Percentiles rank a stretch among this genome's conserved stretches.
phyloP scores from a whole-genome alignment of 768 basidiomycete species.

The Termitomyces sp. region DNA sequence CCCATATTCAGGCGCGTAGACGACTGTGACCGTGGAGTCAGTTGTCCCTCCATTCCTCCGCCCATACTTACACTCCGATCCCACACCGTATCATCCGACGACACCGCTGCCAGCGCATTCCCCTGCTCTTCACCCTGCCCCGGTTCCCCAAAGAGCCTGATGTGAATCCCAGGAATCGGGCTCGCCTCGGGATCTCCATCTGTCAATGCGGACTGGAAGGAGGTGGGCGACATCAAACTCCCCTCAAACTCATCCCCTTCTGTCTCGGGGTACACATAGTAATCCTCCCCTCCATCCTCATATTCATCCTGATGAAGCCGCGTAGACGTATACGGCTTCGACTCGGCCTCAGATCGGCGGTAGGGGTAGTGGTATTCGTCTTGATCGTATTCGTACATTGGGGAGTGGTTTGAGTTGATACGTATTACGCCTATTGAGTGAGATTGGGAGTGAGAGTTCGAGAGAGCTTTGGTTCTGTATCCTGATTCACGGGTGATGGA shows the following conservation, averaged over 20 bases:
- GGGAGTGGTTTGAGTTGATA: neutral
- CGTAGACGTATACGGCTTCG: neutral
- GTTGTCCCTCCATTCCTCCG: neutral
- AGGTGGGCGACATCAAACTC: neutral
- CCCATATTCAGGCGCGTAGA: neutral
- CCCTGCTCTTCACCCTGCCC: neutral
- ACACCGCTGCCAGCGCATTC: neutral
- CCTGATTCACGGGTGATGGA: slow-evolving; percentile 64
- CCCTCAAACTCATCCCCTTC: slow-evolving; percentile 1
- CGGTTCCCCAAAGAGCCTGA: neutral
- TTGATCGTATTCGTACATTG: neutral
- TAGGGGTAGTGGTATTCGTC: neutral
- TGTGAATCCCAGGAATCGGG: neutral
- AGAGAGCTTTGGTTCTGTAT: slow-evolving; percentile 43
- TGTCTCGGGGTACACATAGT: neutral
- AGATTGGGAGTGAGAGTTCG: slow-evolving; percentile 26
- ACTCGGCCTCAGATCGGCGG: neutral
- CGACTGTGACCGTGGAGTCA: neutral
- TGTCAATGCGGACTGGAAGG: neutral
- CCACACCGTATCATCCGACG: slow-evolving; percentile 13
- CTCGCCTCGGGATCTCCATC: neutral
- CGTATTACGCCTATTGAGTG: slow-evolving; percentile 2
- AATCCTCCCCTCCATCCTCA: neutral
- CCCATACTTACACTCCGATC: neutral
- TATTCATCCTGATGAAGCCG: neutral